Conservation (phyloP, 768 basidiomycete species). For the Holtermannia corniformis region DNA sequence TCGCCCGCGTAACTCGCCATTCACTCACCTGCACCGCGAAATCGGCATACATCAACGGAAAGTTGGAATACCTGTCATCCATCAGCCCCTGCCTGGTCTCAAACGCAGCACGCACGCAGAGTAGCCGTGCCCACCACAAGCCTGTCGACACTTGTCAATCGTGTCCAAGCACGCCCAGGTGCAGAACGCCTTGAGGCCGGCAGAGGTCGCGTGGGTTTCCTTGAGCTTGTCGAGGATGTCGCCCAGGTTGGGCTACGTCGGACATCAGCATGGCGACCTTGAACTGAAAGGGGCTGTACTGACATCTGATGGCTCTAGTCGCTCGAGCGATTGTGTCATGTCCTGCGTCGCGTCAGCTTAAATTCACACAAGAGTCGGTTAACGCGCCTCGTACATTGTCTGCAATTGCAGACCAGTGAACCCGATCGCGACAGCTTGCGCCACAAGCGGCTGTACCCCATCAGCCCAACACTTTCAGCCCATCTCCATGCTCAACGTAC, state of each 20-base stretch:
- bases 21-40: constrained; percentile 41
- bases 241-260: constrained; percentile 33
- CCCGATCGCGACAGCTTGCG: constrained; percentile 42
- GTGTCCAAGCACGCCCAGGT: constrained; percentile 46
- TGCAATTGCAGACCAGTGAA: constrained; percentile 39
- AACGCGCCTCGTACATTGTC: constrained; percentile 34
- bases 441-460: constrained; percentile 35
- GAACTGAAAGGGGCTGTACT: constrained; percentile 2
- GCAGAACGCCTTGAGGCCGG: constrained; percentile 46
- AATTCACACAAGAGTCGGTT: no score
- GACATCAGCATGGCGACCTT: background rate
- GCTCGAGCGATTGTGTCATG: constrained; percentile 38
- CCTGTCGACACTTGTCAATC: constrained; percentile 45
- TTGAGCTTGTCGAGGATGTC: constrained; percentile 45
- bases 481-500: constrained; percentile 13
- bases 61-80: constrained; percentile 30
- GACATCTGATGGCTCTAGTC: constrained; percentile 39
- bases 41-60: constrained; percentile 43
- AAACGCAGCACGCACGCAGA: constrained; percentile 32
- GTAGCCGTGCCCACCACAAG: constrained; percentile 45
- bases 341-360: constrained; percentile 8
- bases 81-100: background rate
- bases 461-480: constrained; percentile 1
- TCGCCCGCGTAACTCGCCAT: background rate
- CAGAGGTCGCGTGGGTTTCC: constrained; percentile 46